Conservation (phyloP, 108 stramenopile species). For the Nitzschia inconspicua region DNA sequence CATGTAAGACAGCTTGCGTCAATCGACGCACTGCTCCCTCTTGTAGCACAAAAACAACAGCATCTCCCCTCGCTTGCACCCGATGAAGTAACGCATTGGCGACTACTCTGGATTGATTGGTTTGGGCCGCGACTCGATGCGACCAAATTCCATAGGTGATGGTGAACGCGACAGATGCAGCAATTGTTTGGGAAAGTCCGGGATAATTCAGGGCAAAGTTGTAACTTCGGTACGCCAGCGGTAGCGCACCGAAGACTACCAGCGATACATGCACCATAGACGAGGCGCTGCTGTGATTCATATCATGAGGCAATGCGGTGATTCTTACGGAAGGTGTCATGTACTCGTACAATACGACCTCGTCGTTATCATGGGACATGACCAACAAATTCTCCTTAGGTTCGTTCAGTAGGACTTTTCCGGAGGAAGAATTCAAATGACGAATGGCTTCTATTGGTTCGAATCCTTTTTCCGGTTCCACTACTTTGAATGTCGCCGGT, state of each 20-base stretch:
- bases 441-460: conserved; percentile 16
- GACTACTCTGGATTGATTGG: conserved; percentile 12
- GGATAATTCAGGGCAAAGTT: conserved; percentile 39
- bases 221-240: conserved; percentile 41
- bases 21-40: conserved; percentile 15
- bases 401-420: too few relatives aligned
- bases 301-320: conserved; percentile 13
- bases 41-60: conserved; percentile 6
- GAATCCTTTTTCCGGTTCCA: background rate
- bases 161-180: conserved; percentile 36
- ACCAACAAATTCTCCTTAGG: conserved; percentile 6
- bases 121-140: conserved; percentile 21
- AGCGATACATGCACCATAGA: conserved; percentile 32
- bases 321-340: conserved; percentile 19
- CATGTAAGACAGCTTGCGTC: too few relatives aligned
- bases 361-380: conserved; percentile 7
- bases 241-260: conserved; percentile 42
- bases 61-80: conserved; percentile 12
- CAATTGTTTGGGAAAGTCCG: conserved; percentile 21
- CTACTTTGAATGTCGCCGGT: background rate
- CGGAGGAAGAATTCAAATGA: conserved; percentile 3
- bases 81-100: conserved; percentile 12
- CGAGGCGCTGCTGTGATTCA: conserved; percentile 35
- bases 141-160: conserved; percentile 34
- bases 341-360: conserved; percentile 8